Conservation (phyloP, 805 yeast genomes). For the Komagataella ulmi region DNA sequence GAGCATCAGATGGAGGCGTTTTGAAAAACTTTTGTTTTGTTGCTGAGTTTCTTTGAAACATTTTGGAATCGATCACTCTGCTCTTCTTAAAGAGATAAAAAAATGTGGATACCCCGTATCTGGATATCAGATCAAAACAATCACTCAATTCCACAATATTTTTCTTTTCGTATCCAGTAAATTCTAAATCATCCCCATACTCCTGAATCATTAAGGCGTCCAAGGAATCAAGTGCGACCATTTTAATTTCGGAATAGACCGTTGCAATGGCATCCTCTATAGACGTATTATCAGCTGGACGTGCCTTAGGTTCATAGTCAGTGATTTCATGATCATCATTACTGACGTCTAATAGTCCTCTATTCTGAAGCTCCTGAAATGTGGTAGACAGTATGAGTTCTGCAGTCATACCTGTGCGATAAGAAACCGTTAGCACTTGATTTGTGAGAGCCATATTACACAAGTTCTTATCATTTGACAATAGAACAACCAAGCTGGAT, state of each 20-base stretch:
- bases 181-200: constrained; percentile 43
- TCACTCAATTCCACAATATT: constrained; percentile 23
- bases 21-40: constrained; percentile 6
- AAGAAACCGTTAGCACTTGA: constrained; percentile 50
- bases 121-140: constrained; percentile 25
- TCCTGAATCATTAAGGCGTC: constrained; percentile 36
- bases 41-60: constrained; percentile 10
- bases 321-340: background rate
- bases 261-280: constrained; percentile 8
- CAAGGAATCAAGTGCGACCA: constrained; percentile 29
- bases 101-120: constrained; percentile 48
- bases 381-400: constrained; percentile 26
- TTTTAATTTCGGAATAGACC: constrained; percentile 27
- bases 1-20: constrained; percentile 14
- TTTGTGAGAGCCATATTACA: constrained; percentile 68
- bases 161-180: constrained; percentile 32
- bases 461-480: constrained; percentile 77
- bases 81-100: constrained; percentile 26
- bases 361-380: constrained; percentile 15
- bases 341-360: background rate
- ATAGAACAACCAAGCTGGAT: constrained; percentile 33
- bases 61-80: constrained; percentile 8
- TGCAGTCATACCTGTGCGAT: constrained; percentile 29
- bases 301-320: background rate
- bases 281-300: constrained; percentile 3